These are phyloP conservation scores for Peronospora destructor DNA, from an alignment of 352 stramenopile genomes.

Conservation along the genomic window DNA sequence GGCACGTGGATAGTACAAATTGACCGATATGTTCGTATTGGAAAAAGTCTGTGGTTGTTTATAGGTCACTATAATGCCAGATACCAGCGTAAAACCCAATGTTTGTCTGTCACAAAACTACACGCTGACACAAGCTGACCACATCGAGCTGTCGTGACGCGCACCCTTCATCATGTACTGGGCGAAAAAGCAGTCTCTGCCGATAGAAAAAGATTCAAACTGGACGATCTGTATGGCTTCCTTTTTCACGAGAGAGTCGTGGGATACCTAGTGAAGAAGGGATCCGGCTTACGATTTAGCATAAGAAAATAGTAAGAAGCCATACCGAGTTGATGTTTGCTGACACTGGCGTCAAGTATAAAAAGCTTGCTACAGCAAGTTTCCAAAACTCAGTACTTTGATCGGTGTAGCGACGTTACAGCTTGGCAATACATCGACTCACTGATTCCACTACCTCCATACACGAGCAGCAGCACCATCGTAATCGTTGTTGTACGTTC, in stretches of 20 bases:
- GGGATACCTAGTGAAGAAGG: no score
- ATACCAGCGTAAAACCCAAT: no score
- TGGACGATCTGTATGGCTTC: not conserved
- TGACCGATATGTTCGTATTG: constrained; percentile 10
- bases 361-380: not conserved
- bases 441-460: no score
- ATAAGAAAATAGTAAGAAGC: not conserved
- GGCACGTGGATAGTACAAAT: not conserved
- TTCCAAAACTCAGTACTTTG: no score
- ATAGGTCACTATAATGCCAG: no score
- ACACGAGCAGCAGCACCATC: no score
- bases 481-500: no score
- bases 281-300: no score
- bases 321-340: not conserved
- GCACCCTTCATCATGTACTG: no score
- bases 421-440: no score
- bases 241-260: not conserved
- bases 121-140: constrained; percentile 6
- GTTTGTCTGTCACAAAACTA: not conserved
- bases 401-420: no score
- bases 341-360: not conserved
- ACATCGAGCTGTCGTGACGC: constrained; percentile 8
- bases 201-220: not conserved
- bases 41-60: not conserved
- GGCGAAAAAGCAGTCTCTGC: no score